These are phyloP conservation scores for Beta macrorhiza DNA, from an alignment of 179 eudicot genomes.

Conservation along the genomic window DNA sequence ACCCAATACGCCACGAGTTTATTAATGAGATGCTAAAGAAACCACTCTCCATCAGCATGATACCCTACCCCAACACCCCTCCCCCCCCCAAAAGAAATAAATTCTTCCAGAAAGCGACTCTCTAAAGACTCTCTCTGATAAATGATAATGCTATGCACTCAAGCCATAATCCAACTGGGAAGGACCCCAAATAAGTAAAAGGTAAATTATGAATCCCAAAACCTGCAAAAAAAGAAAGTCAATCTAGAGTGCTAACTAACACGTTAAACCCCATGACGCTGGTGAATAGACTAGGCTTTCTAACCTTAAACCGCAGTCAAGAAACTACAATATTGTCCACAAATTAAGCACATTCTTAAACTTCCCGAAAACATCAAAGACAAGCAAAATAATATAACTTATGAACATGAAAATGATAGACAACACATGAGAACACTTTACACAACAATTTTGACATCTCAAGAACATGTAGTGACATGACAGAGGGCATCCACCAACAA, in stretches of 20 bases:
- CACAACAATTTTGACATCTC: background rate
- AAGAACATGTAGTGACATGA: background rate
- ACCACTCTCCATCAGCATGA: no score
- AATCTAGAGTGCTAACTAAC: background rate
- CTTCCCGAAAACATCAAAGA: background rate
- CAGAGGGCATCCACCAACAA: background rate
- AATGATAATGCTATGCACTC: no score
- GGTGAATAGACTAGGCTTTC: background rate
- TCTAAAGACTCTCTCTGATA: no score
- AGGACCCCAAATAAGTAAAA: no score
- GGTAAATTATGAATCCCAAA: no score
- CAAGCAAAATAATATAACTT: background rate
- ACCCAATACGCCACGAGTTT: no score
- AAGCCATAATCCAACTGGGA: no score
- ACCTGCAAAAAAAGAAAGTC: no score
- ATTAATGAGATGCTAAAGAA: no score
- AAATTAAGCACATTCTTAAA: background rate
- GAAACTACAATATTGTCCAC: background rate
- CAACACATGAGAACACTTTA: background rate
- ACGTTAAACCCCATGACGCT: background rate
- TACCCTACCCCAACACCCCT: no score
- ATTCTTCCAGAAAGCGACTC: no score
- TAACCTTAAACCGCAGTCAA: background rate
- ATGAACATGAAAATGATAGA: background rate
- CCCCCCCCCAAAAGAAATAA: no score